Evolutionary conservation across 345 rosid genomes (phyloP).

Genomic region (Lepidium sativum): DNA sequence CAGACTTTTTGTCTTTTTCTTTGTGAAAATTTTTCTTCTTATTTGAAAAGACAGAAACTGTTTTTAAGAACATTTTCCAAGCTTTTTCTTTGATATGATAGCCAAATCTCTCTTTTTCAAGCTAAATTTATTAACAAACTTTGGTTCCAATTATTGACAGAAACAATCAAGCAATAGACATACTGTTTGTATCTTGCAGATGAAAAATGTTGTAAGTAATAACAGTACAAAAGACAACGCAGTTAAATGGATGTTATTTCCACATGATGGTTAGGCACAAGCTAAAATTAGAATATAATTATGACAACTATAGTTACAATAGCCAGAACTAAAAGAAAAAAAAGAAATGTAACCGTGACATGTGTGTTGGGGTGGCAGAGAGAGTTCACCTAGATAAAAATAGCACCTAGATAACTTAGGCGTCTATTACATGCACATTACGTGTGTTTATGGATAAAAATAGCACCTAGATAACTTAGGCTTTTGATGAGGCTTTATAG

Average conservation of each 20-base stretch:
- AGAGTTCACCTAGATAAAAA: constrained; percentile 7
- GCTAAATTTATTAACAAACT: neutral
- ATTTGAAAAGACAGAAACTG: neutral
- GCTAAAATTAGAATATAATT: neutral
- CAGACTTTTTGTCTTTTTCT: neutral
- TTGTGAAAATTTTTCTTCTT: neutral
- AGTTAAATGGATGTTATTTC: neutral
- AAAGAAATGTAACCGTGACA: neutral
- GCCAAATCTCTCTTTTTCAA: neutral
- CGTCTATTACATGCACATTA: neutral
- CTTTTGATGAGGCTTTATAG: neutral
- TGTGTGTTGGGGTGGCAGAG: neutral
- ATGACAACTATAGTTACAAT: neutral
- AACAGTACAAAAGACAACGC: neutral
- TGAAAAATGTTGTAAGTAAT: neutral
- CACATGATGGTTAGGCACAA: neutral
- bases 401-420: neutral
- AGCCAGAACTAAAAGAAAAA: neutral
- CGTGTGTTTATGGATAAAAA: constrained; percentile 6
- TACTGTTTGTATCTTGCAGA: constrained; percentile 6
- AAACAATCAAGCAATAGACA: neutral
- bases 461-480: neutral
- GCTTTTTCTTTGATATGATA: neutral
- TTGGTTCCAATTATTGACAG: neutral
- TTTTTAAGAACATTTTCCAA: neutral